Evolutionary conservation across 768 basidiomycete genomes (phyloP).

Genomic region (Fomitopsis serialis): DNA sequence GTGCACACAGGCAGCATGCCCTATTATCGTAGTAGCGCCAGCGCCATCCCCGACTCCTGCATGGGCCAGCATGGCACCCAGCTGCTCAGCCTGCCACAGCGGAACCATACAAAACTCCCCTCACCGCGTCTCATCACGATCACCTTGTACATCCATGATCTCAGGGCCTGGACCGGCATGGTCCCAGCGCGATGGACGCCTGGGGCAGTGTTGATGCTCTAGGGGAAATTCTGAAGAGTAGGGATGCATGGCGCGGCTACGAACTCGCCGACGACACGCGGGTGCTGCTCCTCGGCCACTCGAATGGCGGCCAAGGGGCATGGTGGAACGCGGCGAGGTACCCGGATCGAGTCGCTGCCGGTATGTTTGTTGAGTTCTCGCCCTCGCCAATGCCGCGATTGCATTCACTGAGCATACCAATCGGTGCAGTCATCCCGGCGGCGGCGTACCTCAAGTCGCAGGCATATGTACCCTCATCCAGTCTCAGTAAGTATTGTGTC

Average conservation of each 20-base stretch:
- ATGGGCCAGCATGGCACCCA: no score
- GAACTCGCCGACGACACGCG: conserved; percentile 31
- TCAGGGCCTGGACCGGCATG: conserved; percentile 96
- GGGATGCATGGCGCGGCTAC: conserved; percentile 36
- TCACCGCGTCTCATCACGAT: no score
- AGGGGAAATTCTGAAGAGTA: conserved; percentile 34
- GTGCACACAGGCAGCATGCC: no score
- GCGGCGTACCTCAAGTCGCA: conserved; percentile 87
- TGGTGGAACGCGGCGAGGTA: conserved; percentile 76
- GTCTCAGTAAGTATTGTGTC: conserved; percentile 40
- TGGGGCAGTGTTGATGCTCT: conserved; percentile 61
- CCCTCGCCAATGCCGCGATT: neutral
- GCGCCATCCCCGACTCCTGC: no score
- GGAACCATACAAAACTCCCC: no score
- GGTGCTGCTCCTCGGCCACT: conserved; percentile 80
- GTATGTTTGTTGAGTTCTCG: conserved; percentile 33
- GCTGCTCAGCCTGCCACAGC: no score
- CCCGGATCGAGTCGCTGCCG: conserved; percentile 69
- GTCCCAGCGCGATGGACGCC: conserved; percentile 68
- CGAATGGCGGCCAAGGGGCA: conserved; percentile 88
- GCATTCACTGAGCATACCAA: neutral
- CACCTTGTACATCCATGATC: no score
- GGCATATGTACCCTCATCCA: conserved; percentile 67
- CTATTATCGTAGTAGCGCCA: no score
- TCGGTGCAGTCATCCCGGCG: conserved; percentile 57